Base-by-base conservation (phyloP, 768 basidiomycete genomes). In the Serendipita sp. region DNA sequence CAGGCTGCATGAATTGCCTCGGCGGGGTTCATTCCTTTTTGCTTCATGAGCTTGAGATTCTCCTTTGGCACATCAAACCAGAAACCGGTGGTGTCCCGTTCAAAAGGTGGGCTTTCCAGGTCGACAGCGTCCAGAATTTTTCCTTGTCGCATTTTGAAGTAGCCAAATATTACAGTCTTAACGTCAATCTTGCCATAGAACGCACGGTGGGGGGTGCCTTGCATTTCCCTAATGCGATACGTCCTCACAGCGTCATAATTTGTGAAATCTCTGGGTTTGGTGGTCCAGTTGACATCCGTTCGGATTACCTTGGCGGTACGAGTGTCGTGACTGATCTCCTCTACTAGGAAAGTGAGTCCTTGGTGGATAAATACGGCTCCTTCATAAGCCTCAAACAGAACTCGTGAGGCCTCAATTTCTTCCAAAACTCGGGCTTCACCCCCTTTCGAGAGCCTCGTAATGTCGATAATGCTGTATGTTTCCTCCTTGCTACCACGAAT, bases 361-460 rank as follows among this genome's bases (percentile, higher is more conserved):
- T 92, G 92, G 70, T 93, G 91, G 74, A 94, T 83, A 73, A 89
- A 95, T 67, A 94, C 84, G 3, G 85, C 91, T 11, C 92, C 92
- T 74, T 93, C 91, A 69, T 93, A 95, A 7, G 67, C 75, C 73
- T 94, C 92, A 68, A 93, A 95, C 64, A 92, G 74, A 0, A 90
- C 89, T 35, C 92, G 77, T 24, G 88, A 90, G 46, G 86, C 73
- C 73, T 94, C 92, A 28, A 91, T 77, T 71, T 93, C 89, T 74
- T 95, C 92, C 7, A 95, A 70, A 37, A 89, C 77, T 16, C 71
- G 76, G 0, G 44, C 70, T 11, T 76, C 76, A 18, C 73, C 78
- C 4, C 74, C 68, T 37, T 73, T 70, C 30, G 71, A 72, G 1
- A 74, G 69, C 48, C 75, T 78, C 13, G 78, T 82, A 45, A 88